Percentiles rank a stretch among this genome's conserved stretches.
phyloP scores from a whole-genome alignment of 352 stramenopile genomes.

The Phytopythium aichiense region DNA sequence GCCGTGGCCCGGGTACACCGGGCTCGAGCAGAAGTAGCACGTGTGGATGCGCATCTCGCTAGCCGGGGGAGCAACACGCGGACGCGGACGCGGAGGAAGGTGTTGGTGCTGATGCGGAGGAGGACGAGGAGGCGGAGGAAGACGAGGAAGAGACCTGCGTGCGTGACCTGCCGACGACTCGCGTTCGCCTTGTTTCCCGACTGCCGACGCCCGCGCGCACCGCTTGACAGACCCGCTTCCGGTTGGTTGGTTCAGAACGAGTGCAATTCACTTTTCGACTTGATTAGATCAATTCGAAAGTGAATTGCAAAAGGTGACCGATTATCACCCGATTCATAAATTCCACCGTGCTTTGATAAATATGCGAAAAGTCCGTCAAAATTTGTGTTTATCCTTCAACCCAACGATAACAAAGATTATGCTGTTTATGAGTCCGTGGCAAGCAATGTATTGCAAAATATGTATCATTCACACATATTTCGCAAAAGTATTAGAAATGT shows the following conservation, averaged over 20 bases:
- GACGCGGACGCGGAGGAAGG: too few species aligned
- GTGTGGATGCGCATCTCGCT: slow-evolving; percentile 95
- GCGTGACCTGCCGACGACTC: not conserved
- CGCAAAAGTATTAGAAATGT: too few species aligned
- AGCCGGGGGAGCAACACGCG: not conserved
- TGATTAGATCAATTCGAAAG: not conserved
- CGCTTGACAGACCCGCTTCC: not conserved
- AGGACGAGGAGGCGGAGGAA: not conserved
- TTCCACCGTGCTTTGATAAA: too few species aligned
- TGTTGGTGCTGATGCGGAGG: too few species aligned
- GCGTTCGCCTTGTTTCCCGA: not conserved
- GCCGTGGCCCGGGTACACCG: slow-evolving; percentile 99
- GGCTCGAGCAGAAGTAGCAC: slow-evolving; percentile 99
- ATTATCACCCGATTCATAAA: too few species aligned
- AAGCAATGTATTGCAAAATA: too few species aligned
- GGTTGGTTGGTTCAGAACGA: slow-evolving; percentile 8
- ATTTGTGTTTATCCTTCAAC: too few species aligned
- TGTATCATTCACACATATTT: too few species aligned
- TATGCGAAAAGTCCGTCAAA: too few species aligned
- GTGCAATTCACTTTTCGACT: slow-evolving; percentile 2
- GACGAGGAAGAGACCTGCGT: not conserved
- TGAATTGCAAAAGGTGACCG: not conserved
- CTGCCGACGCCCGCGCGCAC: not conserved
- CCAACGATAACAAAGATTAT: too few species aligned
- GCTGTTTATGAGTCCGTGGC: too few species aligned